Evolutionary conservation across 495 filamentous ascomycete genomes (phyloP).

Genomic region (Aspergillus sparsus): DNA sequence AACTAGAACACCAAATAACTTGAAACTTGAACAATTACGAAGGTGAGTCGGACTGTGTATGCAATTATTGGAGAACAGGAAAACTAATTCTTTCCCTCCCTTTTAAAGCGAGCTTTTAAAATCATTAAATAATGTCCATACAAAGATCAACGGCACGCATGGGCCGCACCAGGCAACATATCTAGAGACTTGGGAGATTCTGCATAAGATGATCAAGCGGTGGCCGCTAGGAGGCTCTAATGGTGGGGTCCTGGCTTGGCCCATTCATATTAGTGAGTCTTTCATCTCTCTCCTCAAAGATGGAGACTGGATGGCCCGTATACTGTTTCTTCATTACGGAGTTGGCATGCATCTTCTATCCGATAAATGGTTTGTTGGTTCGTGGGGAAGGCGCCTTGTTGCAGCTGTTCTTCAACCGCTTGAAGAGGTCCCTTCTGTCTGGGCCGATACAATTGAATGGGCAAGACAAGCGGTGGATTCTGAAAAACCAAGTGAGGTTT

Average conservation of each 20-base stretch:
- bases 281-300: conserved; percentile 31
- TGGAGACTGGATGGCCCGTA: conserved; percentile 40
- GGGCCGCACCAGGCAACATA: conserved; percentile 25
- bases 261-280: conserved; percentile 35
- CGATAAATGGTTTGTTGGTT: conserved; percentile 42
- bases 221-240: conserved; percentile 37
- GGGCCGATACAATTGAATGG: conserved; percentile 39
- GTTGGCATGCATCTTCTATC: conserved; percentile 40
- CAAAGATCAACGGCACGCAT: conserved; percentile 23
- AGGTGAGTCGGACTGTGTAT: conserved; percentile 15
- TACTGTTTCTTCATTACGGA: conserved; percentile 42
- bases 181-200: conserved; percentile 31
- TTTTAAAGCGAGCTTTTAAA: conserved; percentile 18
- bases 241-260: conserved; percentile 43
- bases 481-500: not conserved
- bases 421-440: conserved; percentile 34
- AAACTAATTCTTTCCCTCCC: conserved; percentile 11
- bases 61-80: not conserved
- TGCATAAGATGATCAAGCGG: conserved; percentile 33
- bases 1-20: conserved; percentile 16
- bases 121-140: conserved; percentile 28
- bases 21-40: conserved; percentile 20
- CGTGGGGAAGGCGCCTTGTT: conserved; percentile 41
- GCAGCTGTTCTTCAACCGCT: conserved; percentile 32
- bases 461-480: conserved; percentile 28